Conservation (phyloP, 139 green algal species). For the Chlamydomonas asymmetrica region DNA sequence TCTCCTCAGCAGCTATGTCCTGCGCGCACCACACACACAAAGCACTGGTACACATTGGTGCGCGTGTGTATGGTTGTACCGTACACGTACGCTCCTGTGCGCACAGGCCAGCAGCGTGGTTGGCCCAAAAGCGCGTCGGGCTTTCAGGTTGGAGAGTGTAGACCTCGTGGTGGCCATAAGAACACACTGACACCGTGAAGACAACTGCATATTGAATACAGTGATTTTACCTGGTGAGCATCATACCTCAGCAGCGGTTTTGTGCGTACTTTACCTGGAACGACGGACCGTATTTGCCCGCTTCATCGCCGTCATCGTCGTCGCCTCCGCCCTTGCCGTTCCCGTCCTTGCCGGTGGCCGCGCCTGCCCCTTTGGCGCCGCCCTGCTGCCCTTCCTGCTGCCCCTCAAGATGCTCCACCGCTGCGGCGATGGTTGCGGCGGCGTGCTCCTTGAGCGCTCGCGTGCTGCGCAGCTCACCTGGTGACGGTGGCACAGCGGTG, state of each 20-base stretch:
- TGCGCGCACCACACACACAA: background rate
- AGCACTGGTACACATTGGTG: too few relatives aligned
- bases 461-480: constrained; percentile 30
- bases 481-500: too few relatives aligned
- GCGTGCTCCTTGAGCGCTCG: constrained; percentile 49
- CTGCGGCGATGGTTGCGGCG: constrained; percentile 40
- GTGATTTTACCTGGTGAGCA: too few relatives aligned
- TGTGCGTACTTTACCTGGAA: background rate
- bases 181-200: too few relatives aligned
- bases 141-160: too few relatives aligned
- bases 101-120: too few relatives aligned
- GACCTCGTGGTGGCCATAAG: too few relatives aligned
- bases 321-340: background rate
- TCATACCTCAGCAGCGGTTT: background rate
- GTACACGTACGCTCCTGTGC: too few relatives aligned
- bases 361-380: background rate
- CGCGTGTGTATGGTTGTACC: too few relatives aligned
- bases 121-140: too few relatives aligned
- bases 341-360: background rate
- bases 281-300: background rate
- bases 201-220: too few relatives aligned
- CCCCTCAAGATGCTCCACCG: constrained; percentile 15
- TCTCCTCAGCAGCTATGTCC: constrained; percentile 29
- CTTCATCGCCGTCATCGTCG: background rate
- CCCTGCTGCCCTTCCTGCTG: background rate